phyloP scores from a whole-genome alignment of 75 land plant species.

The Ceratopteris richardii region DNA sequence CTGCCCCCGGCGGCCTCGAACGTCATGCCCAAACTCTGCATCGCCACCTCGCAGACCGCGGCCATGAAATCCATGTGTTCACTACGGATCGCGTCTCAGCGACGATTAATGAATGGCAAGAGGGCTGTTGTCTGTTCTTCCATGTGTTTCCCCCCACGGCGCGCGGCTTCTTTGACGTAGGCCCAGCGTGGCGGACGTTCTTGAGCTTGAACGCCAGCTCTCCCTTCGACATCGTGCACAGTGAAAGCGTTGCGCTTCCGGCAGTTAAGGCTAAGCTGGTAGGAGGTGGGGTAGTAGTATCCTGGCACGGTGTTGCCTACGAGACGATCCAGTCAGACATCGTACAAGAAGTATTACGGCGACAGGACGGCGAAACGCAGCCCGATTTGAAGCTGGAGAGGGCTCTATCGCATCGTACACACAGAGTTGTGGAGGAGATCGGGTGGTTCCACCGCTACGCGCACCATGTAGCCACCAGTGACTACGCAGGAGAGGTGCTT shows the following conservation, averaged over 20 bases:
- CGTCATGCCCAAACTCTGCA: conserved; percentile 82
- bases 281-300: conserved; percentile 45
- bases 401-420: conserved; percentile 21
- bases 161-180: conserved; percentile 33
- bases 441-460: conserved; percentile 56
- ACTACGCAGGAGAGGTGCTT: conserved; percentile 65
- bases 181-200: conserved; percentile 51
- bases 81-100: conserved; percentile 18
- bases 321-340: conserved; percentile 66
- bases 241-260: conserved; percentile 89
- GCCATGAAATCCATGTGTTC: conserved; percentile 75
- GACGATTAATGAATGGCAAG: not conserved
- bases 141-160: conserved; percentile 40
- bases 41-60: conserved; percentile 54
- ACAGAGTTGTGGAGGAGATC: conserved; percentile 55
- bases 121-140: conserved; percentile 12
- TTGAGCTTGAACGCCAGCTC: conserved; percentile 20
- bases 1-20: conserved; percentile 85
- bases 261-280: conserved; percentile 45
- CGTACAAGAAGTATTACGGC: conserved; percentile 57
- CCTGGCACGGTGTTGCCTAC: conserved; percentile 86
- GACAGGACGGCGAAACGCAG: conserved; percentile 35
- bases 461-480: conserved; percentile 74
- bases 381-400: conserved; percentile 40
- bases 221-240: conserved; percentile 76